phyloP scores from a whole-genome alignment of 2,329 filamentous ascomycete genomes.

The Alternaria gaisen region DNA sequence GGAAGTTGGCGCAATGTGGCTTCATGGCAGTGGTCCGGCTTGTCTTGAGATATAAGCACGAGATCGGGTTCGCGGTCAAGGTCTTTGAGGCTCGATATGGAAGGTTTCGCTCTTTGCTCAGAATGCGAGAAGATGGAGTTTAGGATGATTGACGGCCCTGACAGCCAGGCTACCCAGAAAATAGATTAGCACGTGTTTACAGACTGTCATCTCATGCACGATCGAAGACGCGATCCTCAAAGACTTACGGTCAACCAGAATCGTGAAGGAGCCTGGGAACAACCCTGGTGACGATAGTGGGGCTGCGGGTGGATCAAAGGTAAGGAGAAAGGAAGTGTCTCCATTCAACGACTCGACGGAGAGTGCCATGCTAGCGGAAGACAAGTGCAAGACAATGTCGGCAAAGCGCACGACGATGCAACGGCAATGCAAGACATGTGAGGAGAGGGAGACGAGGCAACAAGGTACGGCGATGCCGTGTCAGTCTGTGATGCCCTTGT shows the following conservation, averaged over 20 bases:
- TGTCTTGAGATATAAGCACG: slow-evolving; percentile 68
- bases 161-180: slow-evolving; percentile 64
- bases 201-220: neutral
- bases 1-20: slow-evolving; percentile 72
- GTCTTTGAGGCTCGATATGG: slow-evolving; percentile 65
- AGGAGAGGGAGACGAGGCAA: slow-evolving; percentile 5
- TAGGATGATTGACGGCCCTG: slow-evolving; percentile 67
- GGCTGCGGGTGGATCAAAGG: slow-evolving; percentile 65
- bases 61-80: slow-evolving; percentile 63
- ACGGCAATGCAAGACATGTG: slow-evolving; percentile 8
- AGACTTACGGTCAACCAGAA: slow-evolving; percentile 69
- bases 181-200: slow-evolving; percentile 10
- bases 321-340: slow-evolving; percentile 71
- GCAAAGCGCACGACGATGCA: slow-evolving; percentile 10
- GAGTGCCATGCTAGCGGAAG: slow-evolving; percentile 63
- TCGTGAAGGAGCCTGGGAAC: slow-evolving; percentile 65
- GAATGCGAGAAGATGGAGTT: slow-evolving; percentile 69
- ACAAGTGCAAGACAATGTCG: slow-evolving; percentile 6
- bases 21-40: slow-evolving; percentile 76
- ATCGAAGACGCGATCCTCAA: neutral
- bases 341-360: slow-evolving; percentile 70
- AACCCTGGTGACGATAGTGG: slow-evolving; percentile 49
- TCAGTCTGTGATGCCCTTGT: slow-evolving; percentile 19
- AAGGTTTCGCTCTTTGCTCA: slow-evolving; percentile 63
- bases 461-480: slow-evolving; percentile 4